phyloP scores from a whole-genome alignment of 2,329 filamentous ascomycete genomes.

The Pezicula carpinea region DNA sequence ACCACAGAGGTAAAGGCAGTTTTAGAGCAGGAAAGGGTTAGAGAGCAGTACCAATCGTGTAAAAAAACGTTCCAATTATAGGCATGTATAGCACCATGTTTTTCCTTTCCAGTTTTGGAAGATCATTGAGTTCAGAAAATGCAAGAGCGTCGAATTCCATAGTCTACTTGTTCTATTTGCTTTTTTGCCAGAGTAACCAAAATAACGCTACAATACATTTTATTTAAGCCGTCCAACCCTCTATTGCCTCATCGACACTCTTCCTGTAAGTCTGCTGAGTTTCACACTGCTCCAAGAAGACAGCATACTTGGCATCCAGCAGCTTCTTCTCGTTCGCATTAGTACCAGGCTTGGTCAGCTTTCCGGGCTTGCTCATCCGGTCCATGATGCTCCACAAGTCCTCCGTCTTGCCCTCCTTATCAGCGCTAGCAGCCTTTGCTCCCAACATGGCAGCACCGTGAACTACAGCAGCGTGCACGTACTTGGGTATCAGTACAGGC shows the following conservation, averaged over 20 bases:
- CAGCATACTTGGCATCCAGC: slow-evolving; percentile 82
- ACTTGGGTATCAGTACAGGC: slow-evolving; percentile 89
- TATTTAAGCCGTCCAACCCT: slow-evolving; percentile 31
- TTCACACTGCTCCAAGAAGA: slow-evolving; percentile 91
- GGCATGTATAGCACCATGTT: no score
- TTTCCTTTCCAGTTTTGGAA: no score
- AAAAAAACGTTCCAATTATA: no score
- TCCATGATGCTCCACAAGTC: slow-evolving; percentile 96
- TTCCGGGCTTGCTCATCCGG: slow-evolving; percentile 90
- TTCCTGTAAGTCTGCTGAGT: slow-evolving; percentile 79
- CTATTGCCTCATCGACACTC: slow-evolving; percentile 63
- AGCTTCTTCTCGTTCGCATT: slow-evolving; percentile 73
- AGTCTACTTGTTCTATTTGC: no score
- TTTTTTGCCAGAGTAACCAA: no score
- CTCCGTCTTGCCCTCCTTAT: slow-evolving; percentile 73
- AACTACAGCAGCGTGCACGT: slow-evolving; percentile 92
- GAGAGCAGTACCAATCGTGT: no score
- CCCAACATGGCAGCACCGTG: slow-evolving; percentile 98
- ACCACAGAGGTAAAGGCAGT: no score
- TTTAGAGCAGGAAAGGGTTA: no score
- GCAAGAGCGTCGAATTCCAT: no score
- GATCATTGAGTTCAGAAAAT: no score
- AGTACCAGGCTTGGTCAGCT: slow-evolving; percentile 69
- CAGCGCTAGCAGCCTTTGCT: slow-evolving; percentile 88
- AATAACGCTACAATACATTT: no score